Evolutionary conservation across 2,329 filamentous ascomycete genomes (phyloP), one percentile per base, ranked within the genome.

Genomic region (Apiospora malaysiana): DNA sequence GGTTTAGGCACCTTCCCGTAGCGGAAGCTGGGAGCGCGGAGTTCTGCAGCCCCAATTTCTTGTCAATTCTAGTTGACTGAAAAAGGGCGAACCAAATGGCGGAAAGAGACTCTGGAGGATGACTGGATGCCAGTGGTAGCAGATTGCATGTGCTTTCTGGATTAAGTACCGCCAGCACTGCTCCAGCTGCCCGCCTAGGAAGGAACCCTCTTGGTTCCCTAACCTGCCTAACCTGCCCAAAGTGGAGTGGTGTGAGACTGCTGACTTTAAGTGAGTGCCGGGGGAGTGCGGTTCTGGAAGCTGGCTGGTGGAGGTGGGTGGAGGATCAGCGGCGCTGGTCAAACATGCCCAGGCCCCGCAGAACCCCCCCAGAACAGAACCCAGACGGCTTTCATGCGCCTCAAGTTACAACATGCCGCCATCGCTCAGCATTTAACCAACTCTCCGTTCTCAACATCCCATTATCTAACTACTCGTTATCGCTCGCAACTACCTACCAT

Each of bases 291-390:
- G 51, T 59, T 59, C 51, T 59, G 51, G 27, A 59, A 59, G 51
- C 51, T 59, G 51, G 51, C 51, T 59, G 51, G 51, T 59, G 51
- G 51, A 40, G 56, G 56, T 12, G 56, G 45, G 56, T 63, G 56
- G 56, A 63, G 56, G 56, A 63, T 63, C 56, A 63, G 56, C 56
- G 21, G 21, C 27, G 56, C 8, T 40, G 56, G 56, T 63, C 56
- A 63, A 63, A 63, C 56, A 63, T n/a, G 56, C 56, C 56, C 56
- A 63, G 21, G 32, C 32, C 56, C n/a, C n/a, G n/a, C n/a, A n/a
- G n/a, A n/a, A n/a, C n/a, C n/a, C 56, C 32, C 32, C 32, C 32
- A 32, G 32, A 32, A 3, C 32, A 32, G 32, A 32, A 25, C 32
- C 56, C 32, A 63, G 56, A 63, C 32, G 56, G 32, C 32, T 40